Evolutionary conservation across 352 stramenopile species (phyloP), one percentile per base, ranked within the genome.

Genomic region (Phytophthora sp.): DNA sequence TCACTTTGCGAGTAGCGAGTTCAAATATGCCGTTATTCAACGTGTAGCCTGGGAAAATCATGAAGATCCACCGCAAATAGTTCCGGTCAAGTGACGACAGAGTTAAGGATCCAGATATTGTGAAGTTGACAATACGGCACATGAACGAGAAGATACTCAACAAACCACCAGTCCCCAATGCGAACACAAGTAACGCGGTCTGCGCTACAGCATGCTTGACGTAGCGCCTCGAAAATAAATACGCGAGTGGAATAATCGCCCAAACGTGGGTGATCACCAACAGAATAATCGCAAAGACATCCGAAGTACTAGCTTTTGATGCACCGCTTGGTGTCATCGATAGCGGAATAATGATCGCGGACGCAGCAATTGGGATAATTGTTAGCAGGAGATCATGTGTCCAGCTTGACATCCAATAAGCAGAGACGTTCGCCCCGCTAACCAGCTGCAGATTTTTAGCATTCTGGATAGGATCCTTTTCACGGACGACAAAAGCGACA

Each of bases 111-210:
- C 51, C 60, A 8, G 54, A 57, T 7, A 80, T 54, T 1, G 35
- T 32, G 43, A 87, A 90, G 58, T 87, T 74, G 12, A 90, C 69
- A 18, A 92, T 68, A 13, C 83, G 83, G 35, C 83, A 92, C 31
- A 92, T 52, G 44, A 92, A 90, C 20, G 83, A 92, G 52, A 92
- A 87, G 44, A 92, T 90, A 41, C 80, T 89, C 21, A 92, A 54
- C 42, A 92, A 60, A 0, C 76, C 79, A n/a, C 82, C 84, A 0
- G 78, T 83, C 3, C 77, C 68, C 1, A 93, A 61, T 0, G 69
- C 63, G n/a, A 93, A 87, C 4, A 90, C 79, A 10, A 93, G 69
- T 53, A 90, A 64, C 5, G 75, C 78, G 13, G 78, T 90, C 54
- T 93, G 84, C 0, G 82, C 84, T 6, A 63, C 71, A 1, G 79